These are phyloP conservation scores for Arbutus unedo DNA, from an alignment of 148 eudicot genomes.

Conservation along the genomic window DNA sequence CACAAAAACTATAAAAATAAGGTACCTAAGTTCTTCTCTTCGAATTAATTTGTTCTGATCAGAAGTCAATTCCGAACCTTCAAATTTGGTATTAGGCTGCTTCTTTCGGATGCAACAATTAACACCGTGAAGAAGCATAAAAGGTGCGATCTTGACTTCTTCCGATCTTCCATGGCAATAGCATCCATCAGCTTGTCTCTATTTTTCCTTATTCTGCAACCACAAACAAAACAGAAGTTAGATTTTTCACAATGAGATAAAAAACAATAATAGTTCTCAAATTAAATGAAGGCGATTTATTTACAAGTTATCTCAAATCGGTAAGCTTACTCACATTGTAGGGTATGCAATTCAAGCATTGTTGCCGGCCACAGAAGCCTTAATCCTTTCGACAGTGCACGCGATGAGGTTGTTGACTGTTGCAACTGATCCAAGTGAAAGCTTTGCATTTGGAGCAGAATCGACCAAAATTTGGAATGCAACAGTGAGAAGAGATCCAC, in stretches of 20 bases:
- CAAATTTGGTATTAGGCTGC: not conserved
- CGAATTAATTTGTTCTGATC: not conserved
- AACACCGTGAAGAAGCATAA: conserved; percentile 1
- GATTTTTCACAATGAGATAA: not conserved
- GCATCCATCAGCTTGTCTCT: conserved; percentile 6
- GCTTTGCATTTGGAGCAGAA: conserved; percentile 30
- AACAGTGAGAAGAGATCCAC: conserved; percentile 43
- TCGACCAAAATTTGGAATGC: conserved; percentile 47
- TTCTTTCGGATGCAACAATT: not conserved
- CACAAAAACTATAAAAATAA: not conserved
- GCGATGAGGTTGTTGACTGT: conserved; percentile 32
- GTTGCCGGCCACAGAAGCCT: conserved; percentile 15
- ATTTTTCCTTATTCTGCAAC: not conserved
- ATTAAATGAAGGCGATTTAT: not conserved
- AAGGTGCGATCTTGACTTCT: conserved; percentile 38
- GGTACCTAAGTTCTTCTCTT: not conserved
- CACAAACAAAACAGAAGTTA: not conserved
- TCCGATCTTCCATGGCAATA: not conserved
- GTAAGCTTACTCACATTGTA: conserved; percentile 14
- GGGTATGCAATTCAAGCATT: not conserved
- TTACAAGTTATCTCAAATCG: not conserved
- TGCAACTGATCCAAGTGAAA: conserved; percentile 33
- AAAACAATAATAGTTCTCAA: not conserved
- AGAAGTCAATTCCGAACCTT: conserved; percentile 35
- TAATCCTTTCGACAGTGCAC: conserved; percentile 38